phyloP scores from a whole-genome alignment of 352 stramenopile genomes.

The Pilasporangium apinafurcum region DNA sequence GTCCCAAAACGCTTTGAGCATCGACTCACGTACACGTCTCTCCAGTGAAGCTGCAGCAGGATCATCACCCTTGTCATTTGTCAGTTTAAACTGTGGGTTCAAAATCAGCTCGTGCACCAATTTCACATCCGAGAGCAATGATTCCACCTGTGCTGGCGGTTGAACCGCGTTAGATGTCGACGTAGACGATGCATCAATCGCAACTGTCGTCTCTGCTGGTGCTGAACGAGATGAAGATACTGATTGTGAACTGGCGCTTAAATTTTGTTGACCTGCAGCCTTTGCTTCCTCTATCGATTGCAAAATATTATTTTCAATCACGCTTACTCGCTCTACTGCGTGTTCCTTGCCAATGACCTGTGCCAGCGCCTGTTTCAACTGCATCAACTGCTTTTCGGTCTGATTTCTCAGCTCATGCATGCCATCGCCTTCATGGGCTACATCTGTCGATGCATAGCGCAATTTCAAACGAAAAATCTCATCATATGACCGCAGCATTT shows the following conservation, averaged over 20 bases:
- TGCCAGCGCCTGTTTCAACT: slow-evolving; percentile 44
- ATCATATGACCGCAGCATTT: slow-evolving; percentile 50
- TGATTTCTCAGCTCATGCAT: slow-evolving; percentile 46
- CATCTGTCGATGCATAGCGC: slow-evolving; percentile 29
- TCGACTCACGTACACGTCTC: slow-evolving; percentile 34
- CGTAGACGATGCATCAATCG: background rate
- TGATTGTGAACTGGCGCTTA: slow-evolving; percentile 11
- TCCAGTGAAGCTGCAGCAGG: slow-evolving; percentile 16
- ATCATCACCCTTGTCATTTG: slow-evolving; percentile 1
- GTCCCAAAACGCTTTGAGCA: slow-evolving; percentile 70
- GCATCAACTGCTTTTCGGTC: slow-evolving; percentile 51
- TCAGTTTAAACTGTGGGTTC: slow-evolving; percentile 53
- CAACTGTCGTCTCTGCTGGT: background rate
- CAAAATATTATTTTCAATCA: slow-evolving; percentile 22
- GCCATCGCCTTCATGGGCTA: slow-evolving; percentile 31
- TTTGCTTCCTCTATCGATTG: slow-evolving; percentile 15
- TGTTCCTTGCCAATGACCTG: slow-evolving; percentile 46
- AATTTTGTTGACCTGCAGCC: slow-evolving; percentile 3
- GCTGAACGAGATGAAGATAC: slow-evolving; percentile 8
- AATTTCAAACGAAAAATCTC: slow-evolving; percentile 36
- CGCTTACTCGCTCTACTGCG: slow-evolving; percentile 18
- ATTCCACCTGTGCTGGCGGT: slow-evolving; percentile 22
- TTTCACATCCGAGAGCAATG: slow-evolving; percentile 47
- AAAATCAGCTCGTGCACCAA: slow-evolving; percentile 72
- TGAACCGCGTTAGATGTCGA: background rate